phyloP scores from a whole-genome alignment of 768 basidiomycete genomes.

The Suillus weaverae region DNA sequence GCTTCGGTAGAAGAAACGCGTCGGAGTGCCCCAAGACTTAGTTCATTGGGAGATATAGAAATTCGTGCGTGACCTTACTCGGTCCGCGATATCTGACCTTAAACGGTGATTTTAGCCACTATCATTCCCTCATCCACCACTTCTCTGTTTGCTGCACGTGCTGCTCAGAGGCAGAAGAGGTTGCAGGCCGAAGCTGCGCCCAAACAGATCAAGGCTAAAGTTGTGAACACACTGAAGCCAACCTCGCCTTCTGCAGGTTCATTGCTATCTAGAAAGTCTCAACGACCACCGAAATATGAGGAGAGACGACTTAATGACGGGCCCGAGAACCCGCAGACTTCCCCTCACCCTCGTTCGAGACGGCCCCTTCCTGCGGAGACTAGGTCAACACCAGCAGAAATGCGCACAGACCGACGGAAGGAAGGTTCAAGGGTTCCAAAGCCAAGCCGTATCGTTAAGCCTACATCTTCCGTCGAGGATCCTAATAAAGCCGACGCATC shows the following conservation, averaged over 20 bases:
- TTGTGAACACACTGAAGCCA: neutral
- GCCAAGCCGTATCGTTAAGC: neutral
- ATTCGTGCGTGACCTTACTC: constrained; percentile 20
- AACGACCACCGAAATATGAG: neutral
- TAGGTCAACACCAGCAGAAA: neutral
- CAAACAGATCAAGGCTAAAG: neutral
- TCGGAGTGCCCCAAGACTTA: constrained; percentile 13
- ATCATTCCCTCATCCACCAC: neutral
- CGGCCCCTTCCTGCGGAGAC: neutral
- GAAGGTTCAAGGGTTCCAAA: neutral
- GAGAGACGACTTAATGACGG: neutral
- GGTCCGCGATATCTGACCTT: neutral
- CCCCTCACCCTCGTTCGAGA: neutral
- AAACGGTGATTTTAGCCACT: neutral
- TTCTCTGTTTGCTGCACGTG: constrained; percentile 9
- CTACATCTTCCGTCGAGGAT: neutral
- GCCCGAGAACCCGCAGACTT: neutral
- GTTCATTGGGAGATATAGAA: constrained; percentile 21
- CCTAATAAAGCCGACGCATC: neutral
- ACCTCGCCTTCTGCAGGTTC: neutral
- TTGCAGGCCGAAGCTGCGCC: neutral
- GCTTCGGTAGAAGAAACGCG: neutral
- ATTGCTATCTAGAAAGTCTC: neutral
- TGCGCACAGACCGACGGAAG: neutral
- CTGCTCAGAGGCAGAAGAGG: constrained; percentile 4